Conservation (phyloP, 306 rosid genomes). For the Albizia julibrissin region DNA sequence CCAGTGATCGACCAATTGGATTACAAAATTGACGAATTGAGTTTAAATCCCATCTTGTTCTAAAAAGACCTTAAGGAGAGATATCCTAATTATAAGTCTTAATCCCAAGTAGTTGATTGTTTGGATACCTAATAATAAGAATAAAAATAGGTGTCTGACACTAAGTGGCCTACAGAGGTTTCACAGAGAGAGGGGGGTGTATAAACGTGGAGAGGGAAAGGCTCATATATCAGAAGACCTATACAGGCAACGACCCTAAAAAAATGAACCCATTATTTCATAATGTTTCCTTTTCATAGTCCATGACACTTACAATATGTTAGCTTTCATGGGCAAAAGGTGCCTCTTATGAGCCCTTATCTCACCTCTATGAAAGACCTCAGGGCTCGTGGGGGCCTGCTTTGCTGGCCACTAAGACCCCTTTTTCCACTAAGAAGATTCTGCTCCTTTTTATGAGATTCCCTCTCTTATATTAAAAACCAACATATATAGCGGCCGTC, state of each 20-base stretch:
- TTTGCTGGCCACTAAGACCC: slow-evolving; percentile 73
- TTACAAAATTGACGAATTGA: too few species aligned
- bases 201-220: slow-evolving; percentile 54
- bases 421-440: slow-evolving; percentile 46
- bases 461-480: slow-evolving; percentile 44
- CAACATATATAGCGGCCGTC: slow-evolving; percentile 72
- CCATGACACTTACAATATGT: slow-evolving; percentile 23
- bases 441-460: slow-evolving; percentile 68
- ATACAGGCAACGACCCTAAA: slow-evolving; percentile 54
- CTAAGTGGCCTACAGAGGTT: too few species aligned
- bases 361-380: slow-evolving; percentile 38
- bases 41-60: too few species aligned
- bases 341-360: too few species aligned
- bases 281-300: slow-evolving; percentile 44
- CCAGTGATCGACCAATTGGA: too few species aligned
- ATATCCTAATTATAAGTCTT: too few species aligned
- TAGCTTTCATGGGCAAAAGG: slow-evolving; percentile 55
- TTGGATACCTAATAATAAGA: too few species aligned
- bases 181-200: slow-evolving; percentile 19
- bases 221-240: slow-evolving; percentile 43
- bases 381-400: slow-evolving; percentile 59
- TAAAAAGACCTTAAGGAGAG: too few species aligned
- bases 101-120: too few species aligned
- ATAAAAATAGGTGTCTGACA: too few species aligned
- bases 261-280: slow-evolving; percentile 63